Base-by-base conservation (phyloP, 768 basidiomycete genomes). In the Trametes gibbosa region DNA sequence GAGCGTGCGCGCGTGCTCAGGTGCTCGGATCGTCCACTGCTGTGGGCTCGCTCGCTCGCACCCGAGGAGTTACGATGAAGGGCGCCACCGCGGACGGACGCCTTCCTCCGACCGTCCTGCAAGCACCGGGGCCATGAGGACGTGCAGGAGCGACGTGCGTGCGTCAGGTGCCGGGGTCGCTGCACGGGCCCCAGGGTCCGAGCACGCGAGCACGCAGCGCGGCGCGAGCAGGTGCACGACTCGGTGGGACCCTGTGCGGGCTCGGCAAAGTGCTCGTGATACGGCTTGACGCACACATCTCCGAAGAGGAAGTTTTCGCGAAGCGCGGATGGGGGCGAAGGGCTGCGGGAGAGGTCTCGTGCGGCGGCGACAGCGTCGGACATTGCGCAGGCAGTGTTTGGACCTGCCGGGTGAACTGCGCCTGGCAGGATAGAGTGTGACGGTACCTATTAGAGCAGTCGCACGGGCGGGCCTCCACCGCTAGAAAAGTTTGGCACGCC, bases 221-320 rank as follows among this genome's bases (percentile, higher is more conserved):
- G 7, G 54, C 16, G 54, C 45, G 16, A 50, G 47, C 48, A 49
- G 7, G 23, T 32, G 39, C n/a, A 27, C 42, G 25, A 13, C 47
- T 39, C 8, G 23, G 49, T 32, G 55, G 55, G 39, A 27, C 25
- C 12, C n/a, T 29, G 46, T 41, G 55, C 55, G 55, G 55, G 46
- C 39, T 49, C 47, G 55, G 39, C 55, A 17, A n/a, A 39, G 34
- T 56, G 47, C 55, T 56, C 55, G 55, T 56, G 55, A 56, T 56
- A 41, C 47, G 23, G 43, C 43, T 24, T 21, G 21, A 25, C 24
- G 23, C 43, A n/a, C 24, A 25, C 39, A 9, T 16, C 10, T 13
- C 55, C 55, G 46, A 29, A 49, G n/a, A n/a, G 14, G 47, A 41
- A 56, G 55, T 56, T 56, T 56, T 56, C 55, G 47, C 47, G 55